Percentiles rank a stretch among this genome's conserved stretches.
Conservation (phyloP, 345 rosid species). For the Zanthoxylum bungeanum region DNA sequence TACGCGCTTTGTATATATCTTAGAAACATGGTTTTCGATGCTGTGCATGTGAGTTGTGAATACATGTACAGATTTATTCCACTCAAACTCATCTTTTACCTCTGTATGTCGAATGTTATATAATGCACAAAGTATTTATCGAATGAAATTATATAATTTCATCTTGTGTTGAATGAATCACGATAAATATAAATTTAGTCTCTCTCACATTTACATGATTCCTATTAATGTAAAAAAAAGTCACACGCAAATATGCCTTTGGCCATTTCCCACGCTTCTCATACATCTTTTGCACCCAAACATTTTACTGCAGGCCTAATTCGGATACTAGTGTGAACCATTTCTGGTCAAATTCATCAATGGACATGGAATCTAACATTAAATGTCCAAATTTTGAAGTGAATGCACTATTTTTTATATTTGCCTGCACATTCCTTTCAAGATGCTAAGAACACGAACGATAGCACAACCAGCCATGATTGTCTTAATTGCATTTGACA, state of each 20-base stretch:
- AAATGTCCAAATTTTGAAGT: rapidly evolving
- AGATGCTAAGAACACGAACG: too few relatives aligned
- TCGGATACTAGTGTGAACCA: not conserved
- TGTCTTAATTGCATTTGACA: too few relatives aligned
- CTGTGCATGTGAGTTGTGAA: too few relatives aligned
- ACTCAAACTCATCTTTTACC: not conserved
- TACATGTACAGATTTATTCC: rapidly evolving
- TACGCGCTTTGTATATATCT: not conserved
- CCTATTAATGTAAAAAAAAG: rapidly evolving
- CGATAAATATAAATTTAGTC: too few relatives aligned
- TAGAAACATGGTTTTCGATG: not conserved
- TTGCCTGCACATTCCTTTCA: not conserved
- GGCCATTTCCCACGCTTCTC: not conserved
- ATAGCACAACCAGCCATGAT: not conserved
- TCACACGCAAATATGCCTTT: not conserved
- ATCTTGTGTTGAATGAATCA: too few relatives aligned
- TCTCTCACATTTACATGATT: too few relatives aligned
- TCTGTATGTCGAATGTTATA: not conserved
- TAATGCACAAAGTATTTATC: not conserved
- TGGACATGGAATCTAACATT: not conserved
- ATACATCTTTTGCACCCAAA: not conserved
- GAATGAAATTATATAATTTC: too few relatives aligned
- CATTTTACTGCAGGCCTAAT: not conserved
- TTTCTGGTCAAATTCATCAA: too few relatives aligned
- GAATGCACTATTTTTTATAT: not conserved